Percentiles rank a stretch among this genome's conserved stretches.
Evolutionary conservation across 164 flowering plant species (phyloP).

Genomic region (Annona squamosa): DNA sequence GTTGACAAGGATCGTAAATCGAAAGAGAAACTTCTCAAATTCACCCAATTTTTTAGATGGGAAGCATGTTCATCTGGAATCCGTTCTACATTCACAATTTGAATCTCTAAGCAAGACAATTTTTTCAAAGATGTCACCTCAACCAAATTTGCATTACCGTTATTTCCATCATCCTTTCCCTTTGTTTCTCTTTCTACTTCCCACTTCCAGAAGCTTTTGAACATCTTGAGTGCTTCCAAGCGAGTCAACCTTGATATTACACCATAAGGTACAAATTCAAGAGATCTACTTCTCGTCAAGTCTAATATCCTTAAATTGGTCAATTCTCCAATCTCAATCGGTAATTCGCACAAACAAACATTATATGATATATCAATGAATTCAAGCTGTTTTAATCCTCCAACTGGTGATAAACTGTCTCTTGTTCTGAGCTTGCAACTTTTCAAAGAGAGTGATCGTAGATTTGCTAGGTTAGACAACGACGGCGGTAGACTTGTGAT

Average conservation of each 20-base stretch:
- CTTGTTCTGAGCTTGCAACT: not conserved
- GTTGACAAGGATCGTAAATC: not conserved
- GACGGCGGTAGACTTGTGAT: not conserved
- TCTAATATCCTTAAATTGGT: not conserved
- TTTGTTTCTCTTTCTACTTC: not conserved
- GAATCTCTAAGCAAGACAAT: not conserved
- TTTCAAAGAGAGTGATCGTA: not conserved
- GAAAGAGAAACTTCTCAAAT: not conserved
- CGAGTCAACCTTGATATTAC: constrained; percentile 6
- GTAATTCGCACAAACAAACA: not conserved
- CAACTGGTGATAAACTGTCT: not conserved
- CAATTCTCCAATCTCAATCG: not conserved
- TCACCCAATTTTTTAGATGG: not conserved
- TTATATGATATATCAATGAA: not conserved
- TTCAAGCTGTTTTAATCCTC: not conserved
- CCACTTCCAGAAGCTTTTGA: not conserved
- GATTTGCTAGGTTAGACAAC: not conserved
- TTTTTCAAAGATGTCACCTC: not conserved
- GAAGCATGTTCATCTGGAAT: not conserved
- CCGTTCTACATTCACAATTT: not conserved
- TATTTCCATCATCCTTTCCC: not conserved
- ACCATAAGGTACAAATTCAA: not conserved
- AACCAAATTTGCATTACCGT: not conserved
- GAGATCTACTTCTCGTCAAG: not conserved
- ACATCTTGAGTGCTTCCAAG: constrained; percentile 6